Evolutionary conservation across 1,284 basidiomycete species (phyloP).

Genomic region (Marasmius fiardii): DNA sequence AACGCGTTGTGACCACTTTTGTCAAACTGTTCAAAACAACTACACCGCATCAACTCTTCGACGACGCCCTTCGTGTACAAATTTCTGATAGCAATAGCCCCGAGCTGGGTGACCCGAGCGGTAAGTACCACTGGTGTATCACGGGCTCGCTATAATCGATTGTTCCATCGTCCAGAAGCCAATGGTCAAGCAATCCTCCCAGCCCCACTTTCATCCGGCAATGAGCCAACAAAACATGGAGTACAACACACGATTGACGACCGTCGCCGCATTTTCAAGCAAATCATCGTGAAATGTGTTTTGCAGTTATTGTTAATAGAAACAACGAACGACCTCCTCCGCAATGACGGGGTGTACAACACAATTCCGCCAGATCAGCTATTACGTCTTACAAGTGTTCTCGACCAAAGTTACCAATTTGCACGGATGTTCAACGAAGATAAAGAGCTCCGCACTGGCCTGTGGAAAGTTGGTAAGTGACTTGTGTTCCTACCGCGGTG

Average conservation of each 20-base stretch:
- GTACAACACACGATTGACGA: slow-evolving; percentile 58
- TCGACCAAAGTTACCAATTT: slow-evolving; percentile 97
- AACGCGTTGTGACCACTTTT: slow-evolving; percentile 90
- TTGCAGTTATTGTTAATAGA: slow-evolving; percentile 96
- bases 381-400: slow-evolving; percentile 87
- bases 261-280: slow-evolving; percentile 91
- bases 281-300: slow-evolving; percentile 99
- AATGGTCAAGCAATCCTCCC: slow-evolving; percentile 72
- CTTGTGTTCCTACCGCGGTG: background rate
- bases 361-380: slow-evolving; percentile 95
- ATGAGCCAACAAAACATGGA: slow-evolving; percentile 46
- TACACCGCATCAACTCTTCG: slow-evolving; percentile 96
- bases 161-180: slow-evolving; percentile 39
- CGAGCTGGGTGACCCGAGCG: slow-evolving; percentile 54
- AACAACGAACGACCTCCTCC: slow-evolving; percentile 93
- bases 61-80: slow-evolving; percentile 82
- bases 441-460: slow-evolving; percentile 91
- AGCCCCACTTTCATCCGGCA: slow-evolving; percentile 69
- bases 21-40: slow-evolving; percentile 96
- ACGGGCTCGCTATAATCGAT: slow-evolving; percentile 13
- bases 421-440: slow-evolving; percentile 98
- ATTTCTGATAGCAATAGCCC: slow-evolving; percentile 56
- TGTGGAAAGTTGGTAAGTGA: slow-evolving; percentile 97
- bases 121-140: slow-evolving; percentile 26
- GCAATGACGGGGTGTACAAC: slow-evolving; percentile 89